Conservation (phyloP, 495 filamentous ascomycete genomes). For the Daldinia concentrica region DNA sequence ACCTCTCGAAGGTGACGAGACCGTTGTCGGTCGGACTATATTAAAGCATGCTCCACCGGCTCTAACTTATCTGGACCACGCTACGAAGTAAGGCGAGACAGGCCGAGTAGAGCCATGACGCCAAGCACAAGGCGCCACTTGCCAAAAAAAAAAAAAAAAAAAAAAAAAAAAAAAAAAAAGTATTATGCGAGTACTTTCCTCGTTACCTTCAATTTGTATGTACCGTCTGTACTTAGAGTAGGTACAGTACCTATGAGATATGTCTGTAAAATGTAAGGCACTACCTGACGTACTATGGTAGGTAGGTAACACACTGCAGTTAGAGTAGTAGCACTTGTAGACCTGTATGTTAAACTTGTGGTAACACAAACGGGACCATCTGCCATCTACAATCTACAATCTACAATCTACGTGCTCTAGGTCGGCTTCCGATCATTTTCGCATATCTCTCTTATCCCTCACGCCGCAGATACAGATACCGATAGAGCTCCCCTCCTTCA, state of each 20-base stretch:
- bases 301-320: neutral
- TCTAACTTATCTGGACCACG: slow-evolving; percentile 37
- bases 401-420: slow-evolving; percentile 6
- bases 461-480: slow-evolving; percentile 23
- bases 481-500: slow-evolving; percentile 17
- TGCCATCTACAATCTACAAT: neutral
- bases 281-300: neutral
- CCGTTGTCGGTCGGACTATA: slow-evolving; percentile 30
- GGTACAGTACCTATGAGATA: neutral
- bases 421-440: slow-evolving; percentile 40
- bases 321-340: neutral
- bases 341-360: neutral
- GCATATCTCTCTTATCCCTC: slow-evolving; percentile 24
- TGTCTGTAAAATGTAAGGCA: neutral
- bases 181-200: slow-evolving; percentile 1
- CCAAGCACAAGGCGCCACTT: slow-evolving; percentile 21
- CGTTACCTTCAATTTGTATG: slow-evolving; percentile 1
- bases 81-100: slow-evolving; percentile 44
- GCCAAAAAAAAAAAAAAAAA: neutral
- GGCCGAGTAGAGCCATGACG: slow-evolving; percentile 26
- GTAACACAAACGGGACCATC: slow-evolving; percentile 38
- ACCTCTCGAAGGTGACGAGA: slow-evolving; percentile 27
- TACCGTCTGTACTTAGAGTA: neutral
- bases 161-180: neutral
- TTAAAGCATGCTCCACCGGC: slow-evolving; percentile 16